Conservation (phyloP, 306 rosid species). For the Senna siamea region DNA sequence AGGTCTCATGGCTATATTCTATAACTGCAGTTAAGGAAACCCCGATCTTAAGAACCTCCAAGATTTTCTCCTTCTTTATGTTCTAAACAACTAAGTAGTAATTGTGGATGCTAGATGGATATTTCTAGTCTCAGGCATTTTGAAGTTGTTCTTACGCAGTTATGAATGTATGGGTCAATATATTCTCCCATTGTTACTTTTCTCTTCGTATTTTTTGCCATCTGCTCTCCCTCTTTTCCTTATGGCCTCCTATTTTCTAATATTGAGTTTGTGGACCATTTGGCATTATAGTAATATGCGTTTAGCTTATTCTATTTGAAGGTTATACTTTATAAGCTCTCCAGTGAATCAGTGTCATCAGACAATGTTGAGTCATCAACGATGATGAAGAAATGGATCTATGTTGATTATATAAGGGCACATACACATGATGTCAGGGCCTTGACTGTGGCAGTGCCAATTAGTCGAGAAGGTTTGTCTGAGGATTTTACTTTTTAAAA, state of each 20-base stretch:
- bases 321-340: slow-evolving; percentile 89
- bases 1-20: neutral
- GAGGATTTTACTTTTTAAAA: neutral
- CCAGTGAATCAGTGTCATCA: slow-evolving; percentile 54
- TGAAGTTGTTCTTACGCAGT: too few relatives aligned
- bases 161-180: neutral
- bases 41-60: too few relatives aligned
- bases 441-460: slow-evolving; percentile 86
- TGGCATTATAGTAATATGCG: slow-evolving; percentile 31
- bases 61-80: too few relatives aligned
- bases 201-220: neutral
- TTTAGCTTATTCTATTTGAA: slow-evolving; percentile 47
- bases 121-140: neutral
- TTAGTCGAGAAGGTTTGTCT: slow-evolving; percentile 75
- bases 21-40: too few relatives aligned
- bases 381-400: slow-evolving; percentile 70
- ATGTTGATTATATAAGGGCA: slow-evolving; percentile 74
- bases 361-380: slow-evolving; percentile 39
- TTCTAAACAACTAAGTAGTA: neutral
- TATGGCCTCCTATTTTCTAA: neutral
- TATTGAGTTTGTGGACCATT: slow-evolving; percentile 12
- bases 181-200: neutral
- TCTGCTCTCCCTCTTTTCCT: neutral
- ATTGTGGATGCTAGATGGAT: neutral
- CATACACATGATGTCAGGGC: slow-evolving; percentile 91